Base-by-base conservation (phyloP, 2,329 filamentous ascomycete species). In the Tolypocladium guangdongense region DNA sequence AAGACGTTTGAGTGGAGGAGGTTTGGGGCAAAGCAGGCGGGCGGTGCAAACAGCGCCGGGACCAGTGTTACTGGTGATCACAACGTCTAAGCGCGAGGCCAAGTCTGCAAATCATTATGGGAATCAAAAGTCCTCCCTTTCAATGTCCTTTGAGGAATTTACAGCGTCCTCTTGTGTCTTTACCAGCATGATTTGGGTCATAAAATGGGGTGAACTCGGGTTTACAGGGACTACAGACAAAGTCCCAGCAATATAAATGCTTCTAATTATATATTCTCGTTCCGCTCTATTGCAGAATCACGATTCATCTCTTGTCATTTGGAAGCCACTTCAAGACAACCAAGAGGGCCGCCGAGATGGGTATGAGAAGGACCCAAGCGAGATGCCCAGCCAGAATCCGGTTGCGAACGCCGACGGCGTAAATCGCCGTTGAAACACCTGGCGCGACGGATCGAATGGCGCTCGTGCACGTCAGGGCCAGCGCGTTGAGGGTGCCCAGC, bases 401-500 rank as follows among this genome's bases (percentile, higher is more conserved):
- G 16, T 77, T 75, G 41, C 78, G 75, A 3, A 83, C 82, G 1
- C 87, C 85, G 1, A 82, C 61, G 0, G 88, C 87, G 58, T 82
- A 92, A 4, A 92, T 61, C 50, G 76, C 85, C 0, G 85, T 79
- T 45, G 87, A 83, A 0, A 82, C 60, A 0, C 81, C 85, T 0
- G 88, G 88, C 0, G 78, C 76, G 41, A 91, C 73, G 0, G 87
- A 78, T 16, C 88, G 75, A 33, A 88, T 71, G 0, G 72, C 83
- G 57, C 82, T 83, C 0, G 74, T 68, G 0, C 82, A 62, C 0
- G 86, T 85, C 54, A 92, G 35, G 0, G 69, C 68, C 3, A 72
- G 52, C 16, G 84, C 84, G 60, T 92, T 92, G 32, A 93, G 70
- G 0, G 82, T 89, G 0, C 84, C 87, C 11, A 92, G 71, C 0